Evolutionary conservation across 768 basidiomycete genomes (phyloP).

Genomic region (Russula lepida): DNA sequence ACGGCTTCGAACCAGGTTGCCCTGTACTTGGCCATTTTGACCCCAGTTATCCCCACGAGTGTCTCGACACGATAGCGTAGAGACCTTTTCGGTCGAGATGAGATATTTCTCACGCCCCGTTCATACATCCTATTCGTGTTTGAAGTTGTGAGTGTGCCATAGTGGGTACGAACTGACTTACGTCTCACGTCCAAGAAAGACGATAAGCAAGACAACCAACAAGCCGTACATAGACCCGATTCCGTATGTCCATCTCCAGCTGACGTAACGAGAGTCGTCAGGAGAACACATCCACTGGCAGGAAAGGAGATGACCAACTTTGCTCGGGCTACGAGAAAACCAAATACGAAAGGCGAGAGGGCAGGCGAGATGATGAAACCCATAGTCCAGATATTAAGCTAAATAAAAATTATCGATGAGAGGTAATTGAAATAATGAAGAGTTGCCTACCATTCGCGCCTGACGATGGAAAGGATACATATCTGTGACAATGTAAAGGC

Average conservation of each 20-base stretch:
- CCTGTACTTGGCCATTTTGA: conserved; percentile 49
- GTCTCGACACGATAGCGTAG: conserved; percentile 49
- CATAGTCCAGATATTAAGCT: conserved; percentile 68
- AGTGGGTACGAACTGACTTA: conserved; percentile 25
- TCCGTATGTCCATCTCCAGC: conserved; percentile 64
- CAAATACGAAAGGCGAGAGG: conserved; percentile 56
- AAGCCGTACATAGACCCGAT: conserved; percentile 52
- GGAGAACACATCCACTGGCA: neutral
- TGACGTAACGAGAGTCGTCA: conserved; percentile 14
- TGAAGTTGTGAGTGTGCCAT: conserved; percentile 1
- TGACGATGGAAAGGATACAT: conserved; percentile 63
- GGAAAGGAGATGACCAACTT: conserved; percentile 25
- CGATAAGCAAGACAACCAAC: conserved; percentile 49
- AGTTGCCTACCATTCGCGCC: conserved; percentile 44
- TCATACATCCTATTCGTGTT: conserved; percentile 45
- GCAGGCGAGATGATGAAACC: conserved; percentile 62
- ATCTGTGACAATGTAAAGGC: conserved; percentile 53
- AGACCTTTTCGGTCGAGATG: conserved; percentile 20
- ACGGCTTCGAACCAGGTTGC: conserved; percentile 42
- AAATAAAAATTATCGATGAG: neutral
- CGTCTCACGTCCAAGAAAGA: conserved; percentile 61
- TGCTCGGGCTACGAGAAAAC: conserved; percentile 54
- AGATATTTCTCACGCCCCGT: conserved; percentile 39
- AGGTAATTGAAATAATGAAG: neutral
- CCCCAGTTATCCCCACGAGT: conserved; percentile 52